These are phyloP conservation scores for Phytophthora ohioensis DNA, from an alignment of 352 stramenopile species.

Conservation along the genomic window DNA sequence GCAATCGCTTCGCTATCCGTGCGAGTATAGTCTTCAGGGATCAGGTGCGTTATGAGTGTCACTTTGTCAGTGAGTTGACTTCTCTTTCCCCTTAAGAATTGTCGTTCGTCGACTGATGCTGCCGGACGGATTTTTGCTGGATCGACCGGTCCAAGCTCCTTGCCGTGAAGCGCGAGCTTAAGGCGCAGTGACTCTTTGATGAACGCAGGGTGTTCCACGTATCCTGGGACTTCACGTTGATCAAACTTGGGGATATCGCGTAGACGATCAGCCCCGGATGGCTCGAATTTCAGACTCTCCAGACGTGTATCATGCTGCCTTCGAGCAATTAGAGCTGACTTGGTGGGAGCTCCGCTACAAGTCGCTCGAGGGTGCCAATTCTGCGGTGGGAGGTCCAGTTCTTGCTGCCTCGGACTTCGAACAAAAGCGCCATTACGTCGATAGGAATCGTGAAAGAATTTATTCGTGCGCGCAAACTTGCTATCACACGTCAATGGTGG, in stretches of 20 bases:
- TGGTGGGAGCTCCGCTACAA: slow-evolving; percentile 49
- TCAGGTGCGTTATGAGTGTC: slow-evolving; percentile 45
- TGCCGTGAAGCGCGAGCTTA: slow-evolving; percentile 44
- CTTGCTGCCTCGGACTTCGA: slow-evolving; percentile 33
- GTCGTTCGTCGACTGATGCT: slow-evolving; percentile 49
- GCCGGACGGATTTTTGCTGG: slow-evolving; percentile 53
- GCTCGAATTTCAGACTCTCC: slow-evolving; percentile 64
- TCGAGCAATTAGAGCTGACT: slow-evolving; percentile 44
- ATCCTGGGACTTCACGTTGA: slow-evolving; percentile 49
- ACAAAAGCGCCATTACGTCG: slow-evolving; percentile 60
- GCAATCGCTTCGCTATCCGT: slow-evolving; percentile 32
- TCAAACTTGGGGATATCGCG: slow-evolving; percentile 57
- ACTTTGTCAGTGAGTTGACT: slow-evolving; percentile 56
- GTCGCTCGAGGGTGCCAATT: slow-evolving; percentile 50
- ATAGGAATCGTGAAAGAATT: slow-evolving; percentile 59
- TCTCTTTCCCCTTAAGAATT: slow-evolving; percentile 40
- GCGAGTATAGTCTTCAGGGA: slow-evolving; percentile 43
- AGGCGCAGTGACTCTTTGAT: slow-evolving; percentile 55
- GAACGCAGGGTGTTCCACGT: slow-evolving; percentile 63
- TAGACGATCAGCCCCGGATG: slow-evolving; percentile 57
- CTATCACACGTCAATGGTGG: slow-evolving; percentile 42
- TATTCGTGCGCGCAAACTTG: slow-evolving; percentile 54
- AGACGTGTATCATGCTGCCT: slow-evolving; percentile 40
- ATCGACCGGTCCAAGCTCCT: slow-evolving; percentile 50
- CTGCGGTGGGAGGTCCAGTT: slow-evolving; percentile 28